Evolutionary conservation across 2,329 filamentous ascomycete genomes (phyloP).

Genomic region (Sarocladiaceae sp.): DNA sequence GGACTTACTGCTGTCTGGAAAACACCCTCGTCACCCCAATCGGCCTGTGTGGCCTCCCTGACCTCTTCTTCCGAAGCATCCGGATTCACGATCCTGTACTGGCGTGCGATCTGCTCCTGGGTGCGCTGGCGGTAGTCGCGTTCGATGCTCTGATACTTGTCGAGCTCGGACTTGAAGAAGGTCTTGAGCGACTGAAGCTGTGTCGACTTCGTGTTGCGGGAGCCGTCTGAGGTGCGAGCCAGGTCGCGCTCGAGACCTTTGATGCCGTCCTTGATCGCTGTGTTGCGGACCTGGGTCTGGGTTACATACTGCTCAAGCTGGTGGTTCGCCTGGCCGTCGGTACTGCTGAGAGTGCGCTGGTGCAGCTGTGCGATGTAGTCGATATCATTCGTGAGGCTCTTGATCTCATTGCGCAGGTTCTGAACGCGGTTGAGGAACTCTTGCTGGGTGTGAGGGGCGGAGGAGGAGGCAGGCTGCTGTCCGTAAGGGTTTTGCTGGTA

Average conservation of each 20-base stretch:
- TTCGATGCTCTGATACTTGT: constrained; percentile 67
- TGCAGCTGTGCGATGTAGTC: constrained; percentile 62
- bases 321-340: constrained; percentile 48
- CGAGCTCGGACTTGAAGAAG: constrained; percentile 65
- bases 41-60: constrained; percentile 57
- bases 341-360: constrained; percentile 62
- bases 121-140: constrained; percentile 63
- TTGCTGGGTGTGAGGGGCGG: constrained; percentile 37
- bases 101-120: constrained; percentile 70
- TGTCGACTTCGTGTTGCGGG: constrained; percentile 60
- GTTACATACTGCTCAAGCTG: constrained; percentile 62
- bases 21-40: constrained; percentile 73
- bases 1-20: constrained; percentile 72
- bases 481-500: constrained; percentile 11
- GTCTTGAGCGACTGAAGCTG: constrained; percentile 65
- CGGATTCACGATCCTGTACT: constrained; percentile 77
- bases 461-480: constrained; percentile 26
- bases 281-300: constrained; percentile 66
- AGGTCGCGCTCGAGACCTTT: constrained; percentile 68
- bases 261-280: constrained; percentile 72
- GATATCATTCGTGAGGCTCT: constrained; percentile 59
- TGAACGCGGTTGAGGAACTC: constrained; percentile 65
- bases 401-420: constrained; percentile 61
- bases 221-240: constrained; percentile 52
- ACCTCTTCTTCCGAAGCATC: constrained; percentile 71